These are phyloP conservation scores for Dendrobium nobile DNA, from an alignment of 106 monocot species.

Conservation along the genomic window DNA sequence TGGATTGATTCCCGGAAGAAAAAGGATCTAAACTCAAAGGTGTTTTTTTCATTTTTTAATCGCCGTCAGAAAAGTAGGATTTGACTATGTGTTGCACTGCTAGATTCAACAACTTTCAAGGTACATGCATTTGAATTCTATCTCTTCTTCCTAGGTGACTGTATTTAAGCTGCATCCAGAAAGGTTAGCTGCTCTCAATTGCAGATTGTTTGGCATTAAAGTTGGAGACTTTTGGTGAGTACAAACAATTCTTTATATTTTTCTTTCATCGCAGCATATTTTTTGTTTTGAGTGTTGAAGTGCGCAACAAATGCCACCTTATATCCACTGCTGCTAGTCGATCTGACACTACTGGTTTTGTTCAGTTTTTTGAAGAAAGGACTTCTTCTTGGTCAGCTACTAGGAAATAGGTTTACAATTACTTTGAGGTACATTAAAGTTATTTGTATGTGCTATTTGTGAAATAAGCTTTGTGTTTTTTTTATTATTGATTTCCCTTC, in stretches of 20 bases:
- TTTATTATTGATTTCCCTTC: neutral
- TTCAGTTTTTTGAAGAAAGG: conserved; percentile 80
- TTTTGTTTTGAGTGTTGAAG: neutral
- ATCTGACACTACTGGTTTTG: neutral
- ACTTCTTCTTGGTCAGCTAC: conserved; percentile 84
- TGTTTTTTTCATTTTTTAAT: neutral
- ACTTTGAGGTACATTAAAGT: conserved; percentile 64
- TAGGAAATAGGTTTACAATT: conserved; percentile 90
- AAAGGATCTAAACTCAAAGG: neutral
- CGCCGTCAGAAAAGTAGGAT: neutral
- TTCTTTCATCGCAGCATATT: conserved; percentile 1
- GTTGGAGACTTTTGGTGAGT: conserved; percentile 85
- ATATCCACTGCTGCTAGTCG: neutral
- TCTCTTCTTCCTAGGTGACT: conserved; percentile 55
- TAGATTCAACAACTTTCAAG: neutral
- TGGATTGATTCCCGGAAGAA: neutral
- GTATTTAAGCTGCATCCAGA: conserved; percentile 83
- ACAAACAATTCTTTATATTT: neutral
- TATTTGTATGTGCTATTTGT: neutral
- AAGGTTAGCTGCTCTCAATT: conserved; percentile 72
- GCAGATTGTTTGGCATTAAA: conserved; percentile 80
- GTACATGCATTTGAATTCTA: neutral
- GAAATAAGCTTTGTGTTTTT: neutral
- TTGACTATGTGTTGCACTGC: neutral
- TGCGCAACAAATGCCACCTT: neutral